phyloP scores from a whole-genome alignment of 208 protist genomes.

The Leishmania turanica region DNA sequence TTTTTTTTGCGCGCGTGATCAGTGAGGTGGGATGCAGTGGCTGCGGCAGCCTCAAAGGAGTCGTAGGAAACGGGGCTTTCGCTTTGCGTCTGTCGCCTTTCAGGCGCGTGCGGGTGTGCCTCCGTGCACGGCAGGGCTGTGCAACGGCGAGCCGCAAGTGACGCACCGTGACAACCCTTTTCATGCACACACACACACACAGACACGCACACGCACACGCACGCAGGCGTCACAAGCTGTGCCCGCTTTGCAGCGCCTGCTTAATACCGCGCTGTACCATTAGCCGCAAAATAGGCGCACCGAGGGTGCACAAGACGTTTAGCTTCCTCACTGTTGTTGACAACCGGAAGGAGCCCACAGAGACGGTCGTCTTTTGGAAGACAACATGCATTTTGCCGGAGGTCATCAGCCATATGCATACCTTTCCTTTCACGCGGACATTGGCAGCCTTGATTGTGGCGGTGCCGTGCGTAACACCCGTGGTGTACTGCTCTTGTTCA shows the following conservation, averaged over 20 bases:
- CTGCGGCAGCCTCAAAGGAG: too few species aligned
- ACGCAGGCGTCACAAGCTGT: slow-evolving; percentile 6
- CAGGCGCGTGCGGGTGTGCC: neutral
- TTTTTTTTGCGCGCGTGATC: neutral
- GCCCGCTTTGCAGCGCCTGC: slow-evolving; percentile 12
- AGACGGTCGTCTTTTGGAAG: slow-evolving; percentile 36
- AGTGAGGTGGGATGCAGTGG: neutral
- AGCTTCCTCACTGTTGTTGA: slow-evolving; percentile 51
- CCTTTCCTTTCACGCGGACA: slow-evolving; percentile 20
- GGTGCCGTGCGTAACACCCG: slow-evolving; percentile 34
- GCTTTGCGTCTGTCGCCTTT: neutral
- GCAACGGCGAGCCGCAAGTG: neutral
- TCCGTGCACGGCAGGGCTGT: neutral
- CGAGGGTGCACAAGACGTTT: slow-evolving; percentile 46
- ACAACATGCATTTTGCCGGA: slow-evolving; percentile 22
- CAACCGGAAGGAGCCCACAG: slow-evolving; percentile 43
- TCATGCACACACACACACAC: neutral
- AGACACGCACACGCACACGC: neutral
- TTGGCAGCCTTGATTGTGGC: slow-evolving; percentile 24
- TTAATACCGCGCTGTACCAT: slow-evolving; percentile 37
- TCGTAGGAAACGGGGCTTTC: too few species aligned
- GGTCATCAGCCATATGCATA: slow-evolving; percentile 29
- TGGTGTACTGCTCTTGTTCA: slow-evolving; percentile 12
- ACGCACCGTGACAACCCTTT: neutral
- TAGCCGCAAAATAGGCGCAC: slow-evolving; percentile 47